Evolutionary conservation across 2,329 filamentous ascomycete species (phyloP).

Genomic region (Cyphellophora europaea): DNA sequence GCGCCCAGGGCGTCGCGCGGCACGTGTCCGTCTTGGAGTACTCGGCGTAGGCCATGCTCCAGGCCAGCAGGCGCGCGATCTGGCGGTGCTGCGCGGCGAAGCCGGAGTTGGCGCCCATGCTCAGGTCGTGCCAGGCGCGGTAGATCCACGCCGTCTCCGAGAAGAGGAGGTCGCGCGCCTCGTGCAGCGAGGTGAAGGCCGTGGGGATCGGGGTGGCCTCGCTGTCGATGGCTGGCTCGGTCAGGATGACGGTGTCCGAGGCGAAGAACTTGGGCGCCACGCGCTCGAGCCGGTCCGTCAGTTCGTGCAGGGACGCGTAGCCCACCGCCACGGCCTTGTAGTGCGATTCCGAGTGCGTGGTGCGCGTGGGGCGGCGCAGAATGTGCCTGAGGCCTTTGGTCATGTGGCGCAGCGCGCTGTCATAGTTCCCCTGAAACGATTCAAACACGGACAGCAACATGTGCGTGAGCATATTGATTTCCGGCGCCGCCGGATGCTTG

Average conservation of each 20-base stretch:
- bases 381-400: constrained; percentile 13
- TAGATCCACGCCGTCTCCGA: constrained; percentile 18
- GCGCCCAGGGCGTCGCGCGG: neutral
- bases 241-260: constrained; percentile 1
- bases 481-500: constrained; percentile 8
- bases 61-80: constrained; percentile 16
- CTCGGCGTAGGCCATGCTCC: constrained; percentile 18
- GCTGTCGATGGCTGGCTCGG: neutral
- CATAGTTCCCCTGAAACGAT: constrained; percentile 17
- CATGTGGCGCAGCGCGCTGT: constrained; percentile 12
- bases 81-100: constrained; percentile 15
- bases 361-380: constrained; percentile 10
- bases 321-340: constrained; percentile 12
- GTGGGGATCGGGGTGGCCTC: constrained; percentile 12
- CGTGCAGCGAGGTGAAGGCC: constrained; percentile 12
- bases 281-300: constrained; percentile 13
- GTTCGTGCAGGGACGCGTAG: constrained; percentile 11
- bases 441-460: constrained; percentile 17
- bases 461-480: constrained; percentile 16
- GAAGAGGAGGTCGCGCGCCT: constrained; percentile 18
- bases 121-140: constrained; percentile 14
- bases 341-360: constrained; percentile 15
- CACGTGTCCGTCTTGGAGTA: constrained; percentile 9
- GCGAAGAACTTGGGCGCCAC: constrained; percentile 8
- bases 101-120: constrained; percentile 7